Base-by-base conservation (phyloP, 1,284 basidiomycete species). In the Melampsora americana region DNA sequence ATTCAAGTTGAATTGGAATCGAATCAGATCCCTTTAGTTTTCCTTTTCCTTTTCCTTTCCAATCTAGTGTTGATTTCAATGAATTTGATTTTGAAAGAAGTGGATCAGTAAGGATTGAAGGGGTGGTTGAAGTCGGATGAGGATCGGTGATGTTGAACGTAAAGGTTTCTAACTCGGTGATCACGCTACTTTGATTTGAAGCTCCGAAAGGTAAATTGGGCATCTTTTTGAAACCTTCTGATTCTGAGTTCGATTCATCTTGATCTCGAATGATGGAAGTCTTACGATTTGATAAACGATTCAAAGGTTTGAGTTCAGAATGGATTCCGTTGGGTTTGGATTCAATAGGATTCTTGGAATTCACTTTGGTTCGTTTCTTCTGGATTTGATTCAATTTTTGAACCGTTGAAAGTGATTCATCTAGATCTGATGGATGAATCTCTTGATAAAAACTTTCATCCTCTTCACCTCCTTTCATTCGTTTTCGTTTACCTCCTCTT, bases 361-460 rank as follows among this genome's bases (percentile, higher is more conserved):
- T n/a, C 20, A 42, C 28, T 20, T 30, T n/a, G 1, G 39, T 35
- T 35, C 39, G 61, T 64, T 64, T 64, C 5, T 14, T 35, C 16
- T 12, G 32, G n/a, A 11, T 64, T 35, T 20, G 11, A 56, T 2
- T 20, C 42, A 44, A 14, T 48, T 48, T 66, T 30, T 48, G 26
- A 39, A 48, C 18, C 18, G 39, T 26, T n/a, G 23, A n/a, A 23
- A 39, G 16, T 48, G 26, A 9, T 23, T 32, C 65, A n/a, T 28
- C 26, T 35, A 14, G 61, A 18, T n/a, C 65, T 14, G 59, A 59
- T 39, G 64, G 60, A 26, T 59, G 59, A 20, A 69, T 30, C 65
- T 76, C 48, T 62, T 75, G 39, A 62, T 68, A 75, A 60, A 75
- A 75, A 39, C 59, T 75, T n/a, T 11, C 42, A 59, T 69, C 74